Conservation (phyloP, 306 rosid species). For the Prunus mira region DNA sequence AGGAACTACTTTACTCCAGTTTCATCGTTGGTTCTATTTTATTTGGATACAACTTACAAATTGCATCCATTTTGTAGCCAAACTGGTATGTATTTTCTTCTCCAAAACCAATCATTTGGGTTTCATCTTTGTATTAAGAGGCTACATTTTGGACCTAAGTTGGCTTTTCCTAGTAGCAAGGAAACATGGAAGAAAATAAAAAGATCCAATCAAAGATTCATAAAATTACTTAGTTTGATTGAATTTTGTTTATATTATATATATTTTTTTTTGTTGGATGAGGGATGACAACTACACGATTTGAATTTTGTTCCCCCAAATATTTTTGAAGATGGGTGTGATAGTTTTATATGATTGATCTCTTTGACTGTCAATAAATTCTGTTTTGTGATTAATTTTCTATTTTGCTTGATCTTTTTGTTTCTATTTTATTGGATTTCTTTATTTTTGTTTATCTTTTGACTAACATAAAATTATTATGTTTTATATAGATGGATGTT, state of each 20-base stretch:
- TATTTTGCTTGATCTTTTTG: too few species aligned
- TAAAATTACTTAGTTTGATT: background rate
- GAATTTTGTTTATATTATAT: background rate
- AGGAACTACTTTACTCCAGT: background rate
- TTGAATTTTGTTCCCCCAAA: constrained; percentile 1
- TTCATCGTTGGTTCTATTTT: background rate
- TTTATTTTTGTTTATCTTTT: too few species aligned
- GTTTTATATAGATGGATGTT: too few species aligned
- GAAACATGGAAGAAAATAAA: background rate
- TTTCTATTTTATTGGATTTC: too few species aligned
- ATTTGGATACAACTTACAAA: background rate
- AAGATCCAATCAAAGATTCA: background rate
- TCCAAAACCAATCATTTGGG: background rate
- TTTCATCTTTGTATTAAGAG: background rate
- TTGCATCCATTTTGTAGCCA: too few species aligned
- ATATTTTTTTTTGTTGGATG: background rate
- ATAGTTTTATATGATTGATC: too few species aligned
- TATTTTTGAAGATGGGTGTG: background rate
- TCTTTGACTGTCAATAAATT: too few species aligned
- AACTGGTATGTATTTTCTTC: too few species aligned
- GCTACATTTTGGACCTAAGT: background rate
- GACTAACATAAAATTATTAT: too few species aligned
- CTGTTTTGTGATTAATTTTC: too few species aligned
- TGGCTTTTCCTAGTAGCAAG: background rate
- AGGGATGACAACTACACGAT: background rate